These are phyloP conservation scores for Hansenula lynferdii DNA, from an alignment of 1,139 yeast genomes.

Conservation along the genomic window DNA sequence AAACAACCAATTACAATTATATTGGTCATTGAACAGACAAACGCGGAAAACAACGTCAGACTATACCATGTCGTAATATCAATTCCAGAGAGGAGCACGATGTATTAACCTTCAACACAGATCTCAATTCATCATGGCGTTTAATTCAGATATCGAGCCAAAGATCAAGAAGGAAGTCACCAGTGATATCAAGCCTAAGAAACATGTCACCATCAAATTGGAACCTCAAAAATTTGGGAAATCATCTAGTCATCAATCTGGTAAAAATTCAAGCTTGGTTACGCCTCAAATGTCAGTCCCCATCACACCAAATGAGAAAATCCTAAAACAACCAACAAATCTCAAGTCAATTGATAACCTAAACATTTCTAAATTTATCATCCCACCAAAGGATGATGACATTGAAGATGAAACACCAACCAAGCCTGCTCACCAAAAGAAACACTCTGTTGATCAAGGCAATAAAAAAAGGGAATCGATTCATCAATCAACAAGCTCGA, in stretches of 20 bases:
- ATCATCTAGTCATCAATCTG: background rate
- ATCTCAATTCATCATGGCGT: too few species aligned
- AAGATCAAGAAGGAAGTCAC: background rate
- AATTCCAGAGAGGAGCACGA: too few species aligned
- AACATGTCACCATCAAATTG: background rate
- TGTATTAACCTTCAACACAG: too few species aligned
- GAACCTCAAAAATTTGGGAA: background rate
- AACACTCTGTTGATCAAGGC: background rate
- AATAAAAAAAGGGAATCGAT: background rate
- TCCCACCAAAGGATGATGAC: background rate
- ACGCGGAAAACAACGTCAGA: too few species aligned
- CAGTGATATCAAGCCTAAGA: background rate
- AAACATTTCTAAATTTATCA: background rate
- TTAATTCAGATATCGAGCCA: background rate
- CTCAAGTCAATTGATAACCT: background rate
- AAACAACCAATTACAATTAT: too few species aligned
- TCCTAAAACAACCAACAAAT: background rate
- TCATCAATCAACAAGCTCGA: too few species aligned
- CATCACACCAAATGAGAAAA: background rate
- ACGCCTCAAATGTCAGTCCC: background rate
- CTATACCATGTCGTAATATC: too few species aligned
- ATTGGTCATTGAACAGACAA: too few species aligned
- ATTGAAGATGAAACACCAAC: slow-evolving; percentile 1
- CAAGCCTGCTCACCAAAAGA: background rate
- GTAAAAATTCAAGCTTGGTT: background rate